These are phyloP conservation scores for Amanita fuliginea DNA, from an alignment of 768 basidiomycete genomes.

Conservation along the genomic window DNA sequence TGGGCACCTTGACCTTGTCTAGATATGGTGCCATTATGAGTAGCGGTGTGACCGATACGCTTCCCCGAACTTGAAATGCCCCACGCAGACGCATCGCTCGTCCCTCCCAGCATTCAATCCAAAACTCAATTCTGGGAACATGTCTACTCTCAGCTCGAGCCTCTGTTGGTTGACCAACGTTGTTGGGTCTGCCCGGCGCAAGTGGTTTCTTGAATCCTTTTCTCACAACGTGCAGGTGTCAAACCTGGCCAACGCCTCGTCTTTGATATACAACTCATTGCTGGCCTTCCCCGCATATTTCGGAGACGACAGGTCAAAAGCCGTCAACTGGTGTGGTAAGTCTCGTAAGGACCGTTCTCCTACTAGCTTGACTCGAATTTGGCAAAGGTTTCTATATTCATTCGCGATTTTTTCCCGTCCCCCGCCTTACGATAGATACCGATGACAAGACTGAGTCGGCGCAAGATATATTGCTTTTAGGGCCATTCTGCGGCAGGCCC, in stretches of 20 bases:
- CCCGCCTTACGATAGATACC: constrained; percentile 17
- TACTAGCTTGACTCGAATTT: background rate
- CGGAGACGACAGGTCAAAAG: constrained; percentile 44
- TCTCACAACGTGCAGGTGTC: constrained; percentile 43
- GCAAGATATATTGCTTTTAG: constrained; percentile 43
- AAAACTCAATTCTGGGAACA: constrained; percentile 79
- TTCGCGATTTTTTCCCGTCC: constrained; percentile 46
- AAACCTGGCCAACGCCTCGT: constrained; percentile 79
- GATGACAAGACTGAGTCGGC: constrained; percentile 10
- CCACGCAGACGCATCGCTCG: constrained; percentile 70
- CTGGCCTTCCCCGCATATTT: constrained; percentile 57
- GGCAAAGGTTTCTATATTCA: constrained; percentile 79
- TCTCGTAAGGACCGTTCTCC: background rate
- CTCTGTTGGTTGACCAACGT: constrained; percentile 54
- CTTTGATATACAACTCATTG: constrained; percentile 71
- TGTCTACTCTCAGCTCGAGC: constrained; percentile 49
- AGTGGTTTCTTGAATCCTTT: background rate
- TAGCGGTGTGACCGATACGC: constrained; percentile 3
- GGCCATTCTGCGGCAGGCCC: constrained; percentile 85
- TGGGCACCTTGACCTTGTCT: constrained; percentile 50
- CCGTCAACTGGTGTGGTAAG: constrained; percentile 94
- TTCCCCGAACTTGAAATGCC: constrained; percentile 37
- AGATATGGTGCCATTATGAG: constrained; percentile 63
- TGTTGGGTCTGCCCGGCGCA: constrained; percentile 53
- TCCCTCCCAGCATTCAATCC: constrained; percentile 59